Percentiles rank a stretch among this genome's conserved stretches.
phyloP scores from a whole-genome alignment of 2,329 filamentous ascomycete genomes.

The Aspergillus unguis region DNA sequence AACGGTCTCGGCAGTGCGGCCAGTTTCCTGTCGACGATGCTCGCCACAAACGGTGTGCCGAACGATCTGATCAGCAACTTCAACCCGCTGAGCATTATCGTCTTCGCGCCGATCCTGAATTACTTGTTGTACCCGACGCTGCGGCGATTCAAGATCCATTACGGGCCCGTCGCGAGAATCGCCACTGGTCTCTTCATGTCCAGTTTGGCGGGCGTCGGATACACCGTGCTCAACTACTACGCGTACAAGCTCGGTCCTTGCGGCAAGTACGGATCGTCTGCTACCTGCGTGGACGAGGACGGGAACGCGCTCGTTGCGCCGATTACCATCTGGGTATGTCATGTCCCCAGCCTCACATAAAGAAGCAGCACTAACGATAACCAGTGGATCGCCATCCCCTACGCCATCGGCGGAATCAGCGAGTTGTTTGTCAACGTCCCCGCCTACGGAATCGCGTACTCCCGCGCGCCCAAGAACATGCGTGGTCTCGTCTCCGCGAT shows the following conservation, averaged over 20 bases:
- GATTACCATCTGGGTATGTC: slow-evolving; percentile 6
- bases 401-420: slow-evolving; percentile 32
- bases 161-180: slow-evolving; percentile 50
- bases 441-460: slow-evolving; percentile 46
- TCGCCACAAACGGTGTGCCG: slow-evolving; percentile 50
- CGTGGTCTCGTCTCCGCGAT: slow-evolving; percentile 42
- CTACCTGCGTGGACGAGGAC: slow-evolving; percentile 3
- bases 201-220: slow-evolving; percentile 40
- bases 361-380: not conserved
- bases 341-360: not conserved
- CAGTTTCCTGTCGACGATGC: slow-evolving; percentile 48
- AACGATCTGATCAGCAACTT: slow-evolving; percentile 53
- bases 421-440: slow-evolving; percentile 46
- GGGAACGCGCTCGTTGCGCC: slow-evolving; percentile 2
- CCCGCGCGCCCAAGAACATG: slow-evolving; percentile 43
- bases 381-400: slow-evolving; percentile 8
- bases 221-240: slow-evolving; percentile 9
- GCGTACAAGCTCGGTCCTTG: slow-evolving; percentile 8
- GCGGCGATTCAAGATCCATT: slow-evolving; percentile 41
- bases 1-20: slow-evolving; percentile 52
- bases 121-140: slow-evolving; percentile 49
- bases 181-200: slow-evolving; percentile 52
- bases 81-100: slow-evolving; percentile 51
- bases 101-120: slow-evolving; percentile 47
- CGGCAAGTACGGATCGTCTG: slow-evolving; percentile 4